These are phyloP conservation scores for Panus rudis DNA, from an alignment of 768 basidiomycete species.

Conservation along the genomic window DNA sequence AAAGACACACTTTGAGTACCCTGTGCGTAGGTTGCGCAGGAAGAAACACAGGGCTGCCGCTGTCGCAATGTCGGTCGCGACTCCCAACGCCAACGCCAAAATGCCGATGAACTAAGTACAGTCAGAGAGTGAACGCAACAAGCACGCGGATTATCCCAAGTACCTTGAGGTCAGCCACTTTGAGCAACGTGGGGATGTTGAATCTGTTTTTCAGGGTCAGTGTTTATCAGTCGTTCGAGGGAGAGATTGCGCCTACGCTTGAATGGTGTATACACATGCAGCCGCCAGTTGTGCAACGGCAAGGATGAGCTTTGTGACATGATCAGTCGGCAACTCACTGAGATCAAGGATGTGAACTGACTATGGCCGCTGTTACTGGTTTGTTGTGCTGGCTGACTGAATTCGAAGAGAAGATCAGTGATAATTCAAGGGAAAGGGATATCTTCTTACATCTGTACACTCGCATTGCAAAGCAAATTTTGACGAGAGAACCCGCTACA, in stretches of 20 bases:
- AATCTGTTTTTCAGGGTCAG: slow-evolving; percentile 1
- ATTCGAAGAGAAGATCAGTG: slow-evolving; percentile 4
- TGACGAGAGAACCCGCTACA: slow-evolving; percentile 49
- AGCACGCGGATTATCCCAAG: slow-evolving; percentile 7
- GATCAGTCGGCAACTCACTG: background rate
- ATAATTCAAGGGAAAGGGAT: background rate
- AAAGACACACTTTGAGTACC: slow-evolving; percentile 33
- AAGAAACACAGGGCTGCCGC: slow-evolving; percentile 47
- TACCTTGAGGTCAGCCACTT: slow-evolving; percentile 41
- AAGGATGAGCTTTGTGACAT: slow-evolving; percentile 32
- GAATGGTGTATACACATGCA: slow-evolving; percentile 8
- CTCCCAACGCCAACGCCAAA: slow-evolving; percentile 41
- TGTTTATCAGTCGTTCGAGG: background rate
- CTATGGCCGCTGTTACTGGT: slow-evolving; percentile 37
- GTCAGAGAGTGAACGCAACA: background rate
- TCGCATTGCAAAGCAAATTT: slow-evolving; percentile 53
- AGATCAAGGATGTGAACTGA: slow-evolving; percentile 21
- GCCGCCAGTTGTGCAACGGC: slow-evolving; percentile 39
- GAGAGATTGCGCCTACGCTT: slow-evolving; percentile 3
- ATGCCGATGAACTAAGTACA: slow-evolving; percentile 37
- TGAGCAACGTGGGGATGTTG: slow-evolving; percentile 8
- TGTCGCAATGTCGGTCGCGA: slow-evolving; percentile 44
- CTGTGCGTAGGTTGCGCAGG: slow-evolving; percentile 46
- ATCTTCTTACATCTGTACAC: slow-evolving; percentile 53
- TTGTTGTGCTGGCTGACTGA: slow-evolving; percentile 51